Percentiles rank a stretch among this genome's conserved stretches.
Conservation (phyloP, 2,329 filamentous ascomycete genomes). For the Rosellinia necatrix region DNA sequence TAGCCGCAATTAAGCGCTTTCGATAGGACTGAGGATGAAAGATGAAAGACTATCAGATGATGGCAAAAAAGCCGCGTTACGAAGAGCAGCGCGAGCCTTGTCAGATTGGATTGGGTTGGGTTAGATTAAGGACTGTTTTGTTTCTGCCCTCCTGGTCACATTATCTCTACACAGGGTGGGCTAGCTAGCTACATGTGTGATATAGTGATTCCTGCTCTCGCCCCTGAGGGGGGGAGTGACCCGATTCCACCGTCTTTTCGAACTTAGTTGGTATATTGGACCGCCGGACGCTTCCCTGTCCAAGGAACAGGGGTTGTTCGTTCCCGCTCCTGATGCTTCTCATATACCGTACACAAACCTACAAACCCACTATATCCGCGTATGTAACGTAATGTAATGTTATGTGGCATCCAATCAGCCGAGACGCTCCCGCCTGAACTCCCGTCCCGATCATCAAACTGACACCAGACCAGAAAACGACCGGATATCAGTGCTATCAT, state of each 20-base stretch:
- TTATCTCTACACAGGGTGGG: no score
- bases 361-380: conserved; percentile 2
- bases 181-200: no score
- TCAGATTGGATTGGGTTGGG: no score
- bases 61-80: no score
- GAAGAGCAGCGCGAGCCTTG: no score
- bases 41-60: no score
- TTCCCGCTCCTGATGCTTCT: neutral
- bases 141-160: no score
- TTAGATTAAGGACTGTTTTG: no score
- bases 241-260: neutral
- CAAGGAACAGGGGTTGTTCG: neutral
- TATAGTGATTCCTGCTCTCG: no score
- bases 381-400: conserved; percentile 14
- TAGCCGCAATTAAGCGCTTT: no score
- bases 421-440: conserved; percentile 10
- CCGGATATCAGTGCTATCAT: neutral
- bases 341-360: conserved; percentile 17
- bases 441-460: conserved; percentile 7
- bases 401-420: conserved; percentile 7
- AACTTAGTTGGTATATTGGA: neutral
- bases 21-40: no score
- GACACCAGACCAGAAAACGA: neutral
- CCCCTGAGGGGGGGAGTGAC: no score
- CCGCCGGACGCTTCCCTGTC: neutral